Evolutionary conservation across 257 asterid genomes (phyloP).

Genomic region (Sherardia arvensis): DNA sequence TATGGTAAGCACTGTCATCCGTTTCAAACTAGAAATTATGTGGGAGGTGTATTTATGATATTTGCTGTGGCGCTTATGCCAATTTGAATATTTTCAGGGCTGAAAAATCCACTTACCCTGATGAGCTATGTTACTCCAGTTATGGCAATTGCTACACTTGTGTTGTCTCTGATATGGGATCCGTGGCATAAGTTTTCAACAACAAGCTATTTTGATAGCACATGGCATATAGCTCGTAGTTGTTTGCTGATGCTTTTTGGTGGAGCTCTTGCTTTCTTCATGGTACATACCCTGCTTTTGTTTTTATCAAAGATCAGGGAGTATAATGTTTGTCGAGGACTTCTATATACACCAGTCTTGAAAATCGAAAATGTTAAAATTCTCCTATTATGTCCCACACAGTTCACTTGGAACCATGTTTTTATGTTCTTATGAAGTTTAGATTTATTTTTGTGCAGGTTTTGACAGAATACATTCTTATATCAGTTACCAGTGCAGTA

Average conservation of each 20-base stretch:
- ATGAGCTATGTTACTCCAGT: conserved; percentile 97
- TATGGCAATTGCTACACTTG: conserved; percentile 88
- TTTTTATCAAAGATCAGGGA: neutral
- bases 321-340: neutral
- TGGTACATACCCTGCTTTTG: conserved; percentile 42
- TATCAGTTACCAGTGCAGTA: conserved; percentile 94
- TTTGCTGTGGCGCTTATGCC: neutral
- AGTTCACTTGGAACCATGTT: neutral
- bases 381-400: neutral
- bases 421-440: conserved; percentile 6
- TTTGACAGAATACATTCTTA: conserved; percentile 80
- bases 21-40: conserved; percentile 8
- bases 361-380: neutral
- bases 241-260: conserved; percentile 92
- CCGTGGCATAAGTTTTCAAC: conserved; percentile 80
- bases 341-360: too few species aligned
- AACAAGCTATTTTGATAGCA: conserved; percentile 66
- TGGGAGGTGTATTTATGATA: neutral
- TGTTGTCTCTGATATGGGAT: conserved; percentile 75
- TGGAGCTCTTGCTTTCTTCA: conserved; percentile 94
- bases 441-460: conserved; percentile 44
- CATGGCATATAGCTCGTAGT: conserved; percentile 72
- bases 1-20: conserved; percentile 57
- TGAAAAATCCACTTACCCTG: conserved; percentile 86
- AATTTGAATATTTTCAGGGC: conserved; percentile 43